Base-by-base conservation (phyloP, 2,329 filamentous ascomycete genomes). In the Exophiala dermatitidis region DNA sequence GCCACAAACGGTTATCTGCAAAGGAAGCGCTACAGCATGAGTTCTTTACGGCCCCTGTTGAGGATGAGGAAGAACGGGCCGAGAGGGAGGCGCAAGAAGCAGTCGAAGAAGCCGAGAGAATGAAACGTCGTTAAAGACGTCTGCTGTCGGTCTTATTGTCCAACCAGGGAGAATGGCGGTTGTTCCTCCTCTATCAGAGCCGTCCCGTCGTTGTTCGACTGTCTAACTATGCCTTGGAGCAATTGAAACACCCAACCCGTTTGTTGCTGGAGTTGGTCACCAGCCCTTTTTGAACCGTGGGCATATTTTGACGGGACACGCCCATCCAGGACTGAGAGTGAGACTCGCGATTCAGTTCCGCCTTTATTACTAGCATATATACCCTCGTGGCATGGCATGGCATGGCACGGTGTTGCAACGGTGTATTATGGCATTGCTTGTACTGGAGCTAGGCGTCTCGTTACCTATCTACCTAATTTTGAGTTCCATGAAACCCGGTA, bases 1-100 rank as follows among this genome's bases (percentile, higher is more conserved):
- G 71, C 9, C 61, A 63, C 34, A 72, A 71, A 55, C 65, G 72
- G n/a, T 60, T 70, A 8, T 69, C 66, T 52, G 72, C 72, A 8
- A 70, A 66, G 51, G 71, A 74, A 19, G 72, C 72, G 26, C 58
- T 75, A 41, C 64, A 69, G 28, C 71, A 75, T 60, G 69, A 72
- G 26, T 74, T 75, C 59, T 74, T 75, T 60, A 69, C 67, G 5
- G 58, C 67, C 5, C 72, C 72, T 1, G 48, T 64, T 12, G 58
- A 61, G 43, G 66, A 66, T 34, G 65, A 65, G 29, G 59, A 63
- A 29, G 57, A 59, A 46, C 52, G 54, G 19, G 55, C 52, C 5
- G 61, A 61, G 45, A 57, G 61, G 43, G 57, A 59, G 46, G 61
- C 57, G 2, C 53, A 50, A 42, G 55, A 60, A 52, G 54, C 50